A percentile compares a stretch with the other conserved stretches of the same genome.
Conservation (phyloP, 768 basidiomycete genomes). For the Mrakia blollopis region DNA sequence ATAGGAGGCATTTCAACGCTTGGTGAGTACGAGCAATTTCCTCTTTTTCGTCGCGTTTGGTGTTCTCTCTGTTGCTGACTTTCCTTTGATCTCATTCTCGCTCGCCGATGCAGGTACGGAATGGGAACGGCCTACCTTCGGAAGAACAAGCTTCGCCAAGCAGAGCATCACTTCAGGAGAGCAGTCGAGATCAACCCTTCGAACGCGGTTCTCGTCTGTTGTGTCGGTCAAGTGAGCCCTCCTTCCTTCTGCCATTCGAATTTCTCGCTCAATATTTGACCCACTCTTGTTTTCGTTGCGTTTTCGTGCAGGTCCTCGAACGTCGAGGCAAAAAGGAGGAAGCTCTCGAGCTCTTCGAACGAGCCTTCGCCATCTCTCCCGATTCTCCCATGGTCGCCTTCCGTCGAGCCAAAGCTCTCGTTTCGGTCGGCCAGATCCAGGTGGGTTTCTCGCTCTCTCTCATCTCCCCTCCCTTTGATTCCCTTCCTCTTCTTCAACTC, state of each 20-base stretch:
- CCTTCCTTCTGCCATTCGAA: background rate
- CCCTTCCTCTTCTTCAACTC: background rate
- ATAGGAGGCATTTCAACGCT: conserved; percentile 93
- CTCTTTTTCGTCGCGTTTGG: no score
- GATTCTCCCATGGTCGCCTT: conserved; percentile 91
- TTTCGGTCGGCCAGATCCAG: conserved; percentile 73
- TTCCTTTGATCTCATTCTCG: background rate
- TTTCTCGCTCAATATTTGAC: conserved; percentile 16
- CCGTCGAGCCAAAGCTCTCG: conserved; percentile 84
- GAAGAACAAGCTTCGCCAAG: conserved; percentile 85
- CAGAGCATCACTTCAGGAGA: conserved; percentile 93
- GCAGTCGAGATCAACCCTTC: conserved; percentile 87
- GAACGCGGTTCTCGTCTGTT: conserved; percentile 92
- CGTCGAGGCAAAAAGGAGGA: conserved; percentile 68
- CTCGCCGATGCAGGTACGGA: conserved; percentile 69
- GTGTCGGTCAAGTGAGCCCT: conserved; percentile 81
- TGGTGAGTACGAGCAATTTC: conserved; percentile 55
- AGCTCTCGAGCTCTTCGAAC: conserved; percentile 74
- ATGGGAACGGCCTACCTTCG: conserved; percentile 92
- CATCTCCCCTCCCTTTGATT: background rate
- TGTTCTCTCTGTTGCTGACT: background rate
- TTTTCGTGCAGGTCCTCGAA: conserved; percentile 71
- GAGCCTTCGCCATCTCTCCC: conserved; percentile 71
- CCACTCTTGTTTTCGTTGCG: conserved; percentile 31
- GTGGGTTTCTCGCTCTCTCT: conserved; percentile 51